phyloP scores from a whole-genome alignment of 192 early-diverging fungal species.

The Chytriomyces confervae region DNA sequence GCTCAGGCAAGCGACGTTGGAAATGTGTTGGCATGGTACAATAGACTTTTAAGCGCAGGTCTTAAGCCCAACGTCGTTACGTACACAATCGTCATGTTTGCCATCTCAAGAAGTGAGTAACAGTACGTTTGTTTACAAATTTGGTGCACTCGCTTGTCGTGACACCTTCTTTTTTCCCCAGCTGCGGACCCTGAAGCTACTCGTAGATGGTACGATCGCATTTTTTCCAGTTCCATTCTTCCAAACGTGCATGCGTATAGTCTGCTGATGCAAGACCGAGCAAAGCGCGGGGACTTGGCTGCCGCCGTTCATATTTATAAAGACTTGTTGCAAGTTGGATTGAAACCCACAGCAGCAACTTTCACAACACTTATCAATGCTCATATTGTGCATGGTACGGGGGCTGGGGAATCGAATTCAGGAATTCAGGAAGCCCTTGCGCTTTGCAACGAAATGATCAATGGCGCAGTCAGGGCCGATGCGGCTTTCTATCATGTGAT shows the following conservation, averaged over 20 bases:
- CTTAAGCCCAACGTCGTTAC: conserved; percentile 25
- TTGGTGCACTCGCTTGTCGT: not conserved
- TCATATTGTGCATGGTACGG: not conserved
- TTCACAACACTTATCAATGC: conserved; percentile 34
- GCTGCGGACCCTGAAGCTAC: conserved; percentile 32
- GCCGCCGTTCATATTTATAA: conserved; percentile 29
- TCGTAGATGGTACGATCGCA: conserved; percentile 38
- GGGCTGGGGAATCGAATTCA: not conserved
- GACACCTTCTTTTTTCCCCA: not conserved
- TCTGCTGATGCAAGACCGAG: conserved; percentile 32
- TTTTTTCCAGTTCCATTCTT: conserved; percentile 27
- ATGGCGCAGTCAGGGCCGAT: conserved; percentile 14
- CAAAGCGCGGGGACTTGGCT: conserved; percentile 29
- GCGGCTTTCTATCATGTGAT: conserved; percentile 32
- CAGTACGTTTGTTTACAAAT: not conserved
- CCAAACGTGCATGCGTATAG: conserved; percentile 42
- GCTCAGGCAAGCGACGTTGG: conserved; percentile 21
- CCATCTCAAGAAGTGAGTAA: conserved; percentile 25
- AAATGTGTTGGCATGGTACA: conserved; percentile 33
- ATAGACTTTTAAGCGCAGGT: conserved; percentile 29
- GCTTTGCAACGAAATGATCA: conserved; percentile 27
- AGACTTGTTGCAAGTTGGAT: conserved; percentile 21
- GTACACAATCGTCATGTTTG: conserved; percentile 40
- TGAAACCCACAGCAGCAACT: conserved; percentile 30
- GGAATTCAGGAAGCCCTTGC: conserved; percentile 19